Percentiles rank a stretch among this genome's conserved stretches.
These are phyloP conservation scores for Corymbia calophylla DNA, from an alignment of 441 rosid species.

Conservation along the genomic window DNA sequence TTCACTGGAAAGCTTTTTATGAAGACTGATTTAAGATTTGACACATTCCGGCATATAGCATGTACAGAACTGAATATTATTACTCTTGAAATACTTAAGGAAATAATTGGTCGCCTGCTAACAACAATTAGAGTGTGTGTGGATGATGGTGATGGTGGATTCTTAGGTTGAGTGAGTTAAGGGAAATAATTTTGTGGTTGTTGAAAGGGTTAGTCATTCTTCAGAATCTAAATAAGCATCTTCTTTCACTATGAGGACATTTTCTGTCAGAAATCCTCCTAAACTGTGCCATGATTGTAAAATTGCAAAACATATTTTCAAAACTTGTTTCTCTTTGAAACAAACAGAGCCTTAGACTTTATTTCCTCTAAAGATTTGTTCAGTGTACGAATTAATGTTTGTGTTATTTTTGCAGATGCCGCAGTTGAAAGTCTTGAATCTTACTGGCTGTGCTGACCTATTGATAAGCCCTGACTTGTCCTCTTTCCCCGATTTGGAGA, in stretches of 20 bases:
- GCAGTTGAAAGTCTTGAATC: neutral
- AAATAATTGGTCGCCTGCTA: neutral
- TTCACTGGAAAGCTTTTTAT: neutral
- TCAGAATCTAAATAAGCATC: neutral
- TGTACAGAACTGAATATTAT: neutral
- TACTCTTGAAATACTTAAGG: neutral
- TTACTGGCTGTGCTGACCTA: neutral
- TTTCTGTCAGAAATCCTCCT: neutral
- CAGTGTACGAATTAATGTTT: neutral
- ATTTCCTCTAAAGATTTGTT: neutral
- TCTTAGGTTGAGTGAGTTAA: neutral
- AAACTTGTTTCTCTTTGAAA: accelerated
- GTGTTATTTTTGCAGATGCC: neutral
- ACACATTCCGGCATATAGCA: neutral
- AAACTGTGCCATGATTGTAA: neutral
- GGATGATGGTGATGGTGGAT: neutral
- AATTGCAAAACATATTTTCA: neutral
- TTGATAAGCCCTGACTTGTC: neutral
- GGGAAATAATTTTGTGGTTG: neutral
- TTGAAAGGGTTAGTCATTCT: accelerated
- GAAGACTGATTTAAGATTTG: neutral
- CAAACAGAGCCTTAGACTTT: neutral
- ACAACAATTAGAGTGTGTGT: neutral
- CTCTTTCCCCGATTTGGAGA: neutral
- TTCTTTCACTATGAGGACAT: neutral